Evolutionary conservation across 2,329 filamentous ascomycete species (phyloP).

Genomic region (Parastagonospora avenae): DNA sequence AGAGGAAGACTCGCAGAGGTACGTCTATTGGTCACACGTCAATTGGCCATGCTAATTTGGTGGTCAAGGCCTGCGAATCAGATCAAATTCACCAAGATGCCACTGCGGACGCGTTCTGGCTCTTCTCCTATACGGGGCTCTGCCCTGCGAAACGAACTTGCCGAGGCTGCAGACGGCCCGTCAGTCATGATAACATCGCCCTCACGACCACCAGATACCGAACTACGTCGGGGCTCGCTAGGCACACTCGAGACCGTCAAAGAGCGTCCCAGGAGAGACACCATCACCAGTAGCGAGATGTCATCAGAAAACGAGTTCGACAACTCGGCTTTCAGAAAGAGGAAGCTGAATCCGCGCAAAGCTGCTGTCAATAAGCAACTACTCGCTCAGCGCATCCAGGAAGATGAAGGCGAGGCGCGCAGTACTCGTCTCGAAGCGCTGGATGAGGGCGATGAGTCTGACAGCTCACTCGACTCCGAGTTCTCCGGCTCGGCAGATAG

Average conservation of each 20-base stretch:
- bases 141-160: slow-evolving; percentile 61
- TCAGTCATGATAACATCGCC: slow-evolving; percentile 63
- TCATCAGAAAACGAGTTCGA: slow-evolving; percentile 83
- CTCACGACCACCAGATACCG: slow-evolving; percentile 51
- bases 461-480: slow-evolving; percentile 47
- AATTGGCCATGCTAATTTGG: slow-evolving; percentile 1
- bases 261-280: slow-evolving; percentile 72
- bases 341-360: slow-evolving; percentile 65
- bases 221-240: slow-evolving; percentile 66
- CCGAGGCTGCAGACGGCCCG: slow-evolving; percentile 55
- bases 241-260: slow-evolving; percentile 73
- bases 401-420: slow-evolving; percentile 51
- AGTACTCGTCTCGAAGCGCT: slow-evolving; percentile 46
- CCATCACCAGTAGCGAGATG: slow-evolving; percentile 80
- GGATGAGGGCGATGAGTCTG: slow-evolving; percentile 47
- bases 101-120: slow-evolving; percentile 80
- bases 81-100: slow-evolving; percentile 97
- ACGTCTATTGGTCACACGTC: neutral
- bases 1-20: slow-evolving; percentile 62
- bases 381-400: slow-evolving; percentile 58
- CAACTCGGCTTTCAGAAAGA: slow-evolving; percentile 66
- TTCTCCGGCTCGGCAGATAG: slow-evolving; percentile 61
- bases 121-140: slow-evolving; percentile 73
- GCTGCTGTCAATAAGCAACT: slow-evolving; percentile 60
- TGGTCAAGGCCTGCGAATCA: slow-evolving; percentile 71